Percentiles rank a stretch among this genome's conserved stretches.
Evolutionary conservation across 1,284 basidiomycete species (phyloP).

Genomic region (Apiotrichum siamense): DNA sequence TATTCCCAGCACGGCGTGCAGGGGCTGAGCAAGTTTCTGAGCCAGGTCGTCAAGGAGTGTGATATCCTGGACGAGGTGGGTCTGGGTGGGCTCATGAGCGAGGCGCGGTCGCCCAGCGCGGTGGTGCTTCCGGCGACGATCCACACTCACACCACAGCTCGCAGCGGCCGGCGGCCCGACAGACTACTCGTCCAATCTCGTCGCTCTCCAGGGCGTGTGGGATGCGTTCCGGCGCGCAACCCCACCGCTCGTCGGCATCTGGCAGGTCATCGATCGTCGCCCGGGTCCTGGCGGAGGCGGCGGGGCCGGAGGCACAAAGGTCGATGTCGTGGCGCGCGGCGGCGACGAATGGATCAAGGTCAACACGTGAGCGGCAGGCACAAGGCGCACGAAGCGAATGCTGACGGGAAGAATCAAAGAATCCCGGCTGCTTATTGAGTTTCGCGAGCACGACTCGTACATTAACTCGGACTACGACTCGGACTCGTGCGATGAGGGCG

Average conservation of each 20-base stretch:
- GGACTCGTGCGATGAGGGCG: constrained; percentile 16
- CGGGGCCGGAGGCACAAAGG: constrained; percentile 29
- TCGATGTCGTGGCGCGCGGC: constrained; percentile 69
- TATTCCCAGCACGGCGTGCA: constrained; percentile 24
- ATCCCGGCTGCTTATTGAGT: constrained; percentile 64
- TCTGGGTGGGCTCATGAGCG: neutral
- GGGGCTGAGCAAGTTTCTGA: constrained; percentile 33
- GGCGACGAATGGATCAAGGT: constrained; percentile 72
- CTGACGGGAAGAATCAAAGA: constrained; percentile 59
- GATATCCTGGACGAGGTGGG: constrained; percentile 30
- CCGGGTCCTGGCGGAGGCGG: constrained; percentile 1
- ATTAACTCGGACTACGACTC: constrained; percentile 49
- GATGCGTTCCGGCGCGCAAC: constrained; percentile 28
- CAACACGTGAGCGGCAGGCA: constrained; percentile 63
- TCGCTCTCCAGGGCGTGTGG: constrained; percentile 38
- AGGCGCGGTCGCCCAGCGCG: no score
- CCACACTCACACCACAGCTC: constrained; percentile 13
- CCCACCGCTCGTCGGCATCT: constrained; percentile 28
- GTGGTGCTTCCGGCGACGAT: no score
- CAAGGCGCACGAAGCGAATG: neutral
- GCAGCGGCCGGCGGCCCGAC: constrained; percentile 12
- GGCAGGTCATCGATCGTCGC: constrained; percentile 27
- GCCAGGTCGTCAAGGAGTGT: constrained; percentile 26
- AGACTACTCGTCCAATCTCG: constrained; percentile 34
- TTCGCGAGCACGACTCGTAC: constrained; percentile 75